A percentile compares a stretch with the other conserved stretches of the same genome.
Evolutionary conservation across 306 rosid species (phyloP).

Genomic region (Acacia crassicarpa): DNA sequence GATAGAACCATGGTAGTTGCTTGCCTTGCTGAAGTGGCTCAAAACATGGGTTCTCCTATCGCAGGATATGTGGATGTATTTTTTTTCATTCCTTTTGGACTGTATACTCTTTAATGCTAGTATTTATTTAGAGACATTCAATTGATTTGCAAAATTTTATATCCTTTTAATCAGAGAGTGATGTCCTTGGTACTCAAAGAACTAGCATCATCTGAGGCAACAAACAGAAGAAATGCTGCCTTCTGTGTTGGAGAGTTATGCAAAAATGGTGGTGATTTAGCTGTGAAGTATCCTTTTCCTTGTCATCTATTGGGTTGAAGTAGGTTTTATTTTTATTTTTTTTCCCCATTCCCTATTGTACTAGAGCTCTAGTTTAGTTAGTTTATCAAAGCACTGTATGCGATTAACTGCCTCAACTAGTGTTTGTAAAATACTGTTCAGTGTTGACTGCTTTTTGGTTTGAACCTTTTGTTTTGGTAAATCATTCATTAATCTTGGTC

Average conservation of each 20-base stretch:
- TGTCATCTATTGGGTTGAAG: conserved; percentile 7
- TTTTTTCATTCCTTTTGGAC: conserved; percentile 13
- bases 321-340: conserved; percentile 5
- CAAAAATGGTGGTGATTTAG: conserved; percentile 83
- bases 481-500: conserved; percentile 30
- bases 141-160: conserved; percentile 35
- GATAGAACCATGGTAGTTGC: conserved; percentile 99
- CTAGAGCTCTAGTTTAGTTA: background rate
- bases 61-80: conserved; percentile 79
- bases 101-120: background rate
- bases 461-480: conserved; percentile 14
- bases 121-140: conserved; percentile 4
- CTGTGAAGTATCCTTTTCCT: conserved; percentile 76
- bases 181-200: conserved; percentile 93
- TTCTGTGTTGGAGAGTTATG: conserved; percentile 99
- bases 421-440: background rate
- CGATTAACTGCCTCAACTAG: conserved; percentile 17
- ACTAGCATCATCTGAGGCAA: conserved; percentile 79
- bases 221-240: conserved; percentile 98
- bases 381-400: background rate
- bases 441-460: conserved; percentile 14
- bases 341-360: conserved; percentile 19
- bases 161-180: conserved; percentile 58
- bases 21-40: conserved; percentile 99
- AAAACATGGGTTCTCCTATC: conserved; percentile 98